Percentiles rank a stretch among this genome's conserved stretches.
Evolutionary conservation across 179 eudicot species (phyloP).

Genomic region (Gypsophila paniculata): DNA sequence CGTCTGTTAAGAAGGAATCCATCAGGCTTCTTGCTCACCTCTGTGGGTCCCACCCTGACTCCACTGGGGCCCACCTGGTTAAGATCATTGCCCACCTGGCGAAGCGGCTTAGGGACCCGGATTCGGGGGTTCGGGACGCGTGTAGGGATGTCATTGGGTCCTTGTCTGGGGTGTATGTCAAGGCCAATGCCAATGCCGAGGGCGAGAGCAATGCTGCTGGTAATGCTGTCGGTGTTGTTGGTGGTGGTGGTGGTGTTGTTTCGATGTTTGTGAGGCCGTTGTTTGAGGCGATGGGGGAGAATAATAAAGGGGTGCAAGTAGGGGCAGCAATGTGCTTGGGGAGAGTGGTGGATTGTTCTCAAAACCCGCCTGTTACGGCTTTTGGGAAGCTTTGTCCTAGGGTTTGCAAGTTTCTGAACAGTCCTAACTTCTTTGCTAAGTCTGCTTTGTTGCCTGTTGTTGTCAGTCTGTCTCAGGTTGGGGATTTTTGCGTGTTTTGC

Average conservation of each 20-base stretch:
- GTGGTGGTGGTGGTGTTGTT: slow-evolving; percentile 54
- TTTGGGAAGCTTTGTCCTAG: slow-evolving; percentile 80
- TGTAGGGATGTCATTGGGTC: slow-evolving; percentile 74
- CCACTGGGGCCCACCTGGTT: slow-evolving; percentile 60
- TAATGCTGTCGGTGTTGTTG: slow-evolving; percentile 6
- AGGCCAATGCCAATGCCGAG: slow-evolving; percentile 26
- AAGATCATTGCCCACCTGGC: slow-evolving; percentile 80
- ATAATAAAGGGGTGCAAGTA: slow-evolving; percentile 71
- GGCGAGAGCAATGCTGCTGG: background rate
- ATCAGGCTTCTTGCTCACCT: slow-evolving; percentile 58
- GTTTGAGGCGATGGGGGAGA: slow-evolving; percentile 88
- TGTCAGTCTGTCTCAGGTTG: slow-evolving; percentile 77
- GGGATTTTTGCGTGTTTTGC: background rate
- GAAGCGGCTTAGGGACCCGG: slow-evolving; percentile 66
- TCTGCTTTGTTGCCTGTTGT: slow-evolving; percentile 77
- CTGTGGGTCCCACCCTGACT: slow-evolving; percentile 50
- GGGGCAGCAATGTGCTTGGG: slow-evolving; percentile 87
- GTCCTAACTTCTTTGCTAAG: slow-evolving; percentile 77
- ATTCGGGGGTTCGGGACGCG: slow-evolving; percentile 71
- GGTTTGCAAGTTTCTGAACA: slow-evolving; percentile 79
- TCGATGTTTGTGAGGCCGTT: slow-evolving; percentile 77
- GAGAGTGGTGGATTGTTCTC: slow-evolving; percentile 64
- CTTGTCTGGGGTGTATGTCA: slow-evolving; percentile 52
- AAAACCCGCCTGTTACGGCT: slow-evolving; percentile 52
- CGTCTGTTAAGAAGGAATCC: slow-evolving; percentile 72